Base-by-base conservation (phyloP, 176 grass and related monocot genomes). In the Raddia distichophylla region DNA sequence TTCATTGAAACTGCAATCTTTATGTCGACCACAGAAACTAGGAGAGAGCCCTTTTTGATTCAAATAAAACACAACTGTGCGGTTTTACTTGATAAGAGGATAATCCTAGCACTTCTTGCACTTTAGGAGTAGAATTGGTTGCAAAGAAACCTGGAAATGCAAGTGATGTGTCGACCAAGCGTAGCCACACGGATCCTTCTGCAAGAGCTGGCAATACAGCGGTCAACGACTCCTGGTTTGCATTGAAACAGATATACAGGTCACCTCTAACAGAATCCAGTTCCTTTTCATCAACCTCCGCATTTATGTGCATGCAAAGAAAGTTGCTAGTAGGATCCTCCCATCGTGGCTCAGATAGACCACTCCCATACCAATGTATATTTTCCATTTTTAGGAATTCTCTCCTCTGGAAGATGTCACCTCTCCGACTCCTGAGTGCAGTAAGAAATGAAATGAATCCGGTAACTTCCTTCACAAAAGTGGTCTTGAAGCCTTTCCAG, bases 101-200 rank as follows among this genome's bases (percentile, higher is more conserved):
- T 58, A 76, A 77, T 73, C 89, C 93, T 72, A 65, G 51, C 77
- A 61, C 51, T 73, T 93, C 78, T 6, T 82, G 72, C 58, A 86
- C 78, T 77, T 89, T 57, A 19, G 78, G 58, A 83, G 70, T 72
- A 82, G 50, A 86, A 50, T 57, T 68, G 37, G n/a, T 84, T 48
- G 78, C 84, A 74, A 98, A 95, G 83, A 98, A 95, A n/a, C 84
- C 79, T 57, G 93, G 96, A 88, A 91, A 91, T 17, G 90, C 42
- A 80, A 98, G 96, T 53, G 90, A 86, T 77, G 96, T 98, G 91
- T 98, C 96, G 33, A 98, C 90, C 89, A 98, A 88, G 32, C 89
- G 58, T n/a, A 91, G 20, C 96, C 96, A 98, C 33, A 87, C n/a
- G 1, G 60, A 89, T 79, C 91, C 88, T 77, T 98, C 89, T 60